Base-by-base conservation (phyloP, 345 rosid species). In the Pseudoturritis turrita region DNA sequence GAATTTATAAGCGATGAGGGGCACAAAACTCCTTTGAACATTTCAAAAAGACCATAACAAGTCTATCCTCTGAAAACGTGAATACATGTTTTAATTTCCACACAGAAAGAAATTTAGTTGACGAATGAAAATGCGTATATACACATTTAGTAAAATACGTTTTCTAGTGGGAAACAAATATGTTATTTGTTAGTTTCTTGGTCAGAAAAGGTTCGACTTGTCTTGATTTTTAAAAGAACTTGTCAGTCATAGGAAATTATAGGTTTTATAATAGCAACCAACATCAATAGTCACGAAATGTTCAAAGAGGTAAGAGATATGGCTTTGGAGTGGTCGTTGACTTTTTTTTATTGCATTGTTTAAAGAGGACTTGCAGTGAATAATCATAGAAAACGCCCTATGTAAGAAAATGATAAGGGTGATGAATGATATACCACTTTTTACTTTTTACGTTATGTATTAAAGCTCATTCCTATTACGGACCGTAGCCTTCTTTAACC, bases 1-100 rank as follows among this genome's bases (percentile, higher is more conserved):
- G 40, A 47, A 47, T 59, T 25, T 36, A 70, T 70, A 35, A 50
- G 21, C 61, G 1, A 61, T 10, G 52, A 14, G 17, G 28, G 28
- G 0, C 14, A 46, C 6, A 36, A 17, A 36, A 12, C 13, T 18
- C 11, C 10, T 43, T 11, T 10, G 0, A 1, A 36, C 8, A 35
- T 47, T 58, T 47, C 7, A 36, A 36, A 39, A 59, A 70, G 12
- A 54, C 21, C 39, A 3, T 63, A 65, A 39, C 67, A 37, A 36
- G 68, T 13, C 75, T 39, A 29, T 50, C 29, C 50, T 61, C 26
- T 19, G 9, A 61, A 39, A 62, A 71, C 75, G 62, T 71, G 68
- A 40, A 3, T 3, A 14, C 25, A 62, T 51, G 75, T 60, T 18
- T 10, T 70, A 26, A 4, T 5, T 37, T 7, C 52, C 41, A 41